Base-by-base conservation (phyloP, 129 eudicot species). In the Silybum marianum region DNA sequence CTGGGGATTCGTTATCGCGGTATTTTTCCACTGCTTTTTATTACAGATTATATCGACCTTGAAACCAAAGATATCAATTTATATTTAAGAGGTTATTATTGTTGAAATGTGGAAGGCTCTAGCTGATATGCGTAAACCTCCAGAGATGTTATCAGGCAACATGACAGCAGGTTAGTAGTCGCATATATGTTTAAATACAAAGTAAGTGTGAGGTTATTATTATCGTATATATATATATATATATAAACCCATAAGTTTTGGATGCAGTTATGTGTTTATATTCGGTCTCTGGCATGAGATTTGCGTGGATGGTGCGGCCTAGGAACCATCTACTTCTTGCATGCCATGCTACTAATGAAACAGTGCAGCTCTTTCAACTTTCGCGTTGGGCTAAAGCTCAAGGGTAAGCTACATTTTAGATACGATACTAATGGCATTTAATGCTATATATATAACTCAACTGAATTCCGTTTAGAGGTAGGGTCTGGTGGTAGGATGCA, bases 271-370 rank as follows among this genome's bases (percentile, higher is more conserved):
- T 94, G 94, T 94, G 97, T 36, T 84, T 92, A 30, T 92, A 90
- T 88, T 92, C 98, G 21, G 97, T 83, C 36, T 82, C 90, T 75
- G 90, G 91, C 86, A 94, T 94, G 97, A 92, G 97, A 86, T 94
- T 94, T 88, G 98, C 98, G n/a, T 94, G 98, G 98, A 90, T 92
- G 97, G 91, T 94, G 48, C 92, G 88, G 71, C 98, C 98, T 79
- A 97, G 97, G 72, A 94, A 94, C 89, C 89, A 94, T 85, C 80
- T 94, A 8, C 92, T 94, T 81, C 92, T 94, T 60, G 93, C 84
- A 54, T 88, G 96, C 74, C 98, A 92, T 87, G 96, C 96, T 63
- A 90, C 98, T 51, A 94, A 94, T 80, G 98, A 94, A 87, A 78
- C 93, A 0, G 98, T 93, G 85, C 97, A 93, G 46, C 91, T 93